These are phyloP conservation scores for Cupressus sempervirens DNA, from an alignment of 75 land plant species.

Conservation along the genomic window DNA sequence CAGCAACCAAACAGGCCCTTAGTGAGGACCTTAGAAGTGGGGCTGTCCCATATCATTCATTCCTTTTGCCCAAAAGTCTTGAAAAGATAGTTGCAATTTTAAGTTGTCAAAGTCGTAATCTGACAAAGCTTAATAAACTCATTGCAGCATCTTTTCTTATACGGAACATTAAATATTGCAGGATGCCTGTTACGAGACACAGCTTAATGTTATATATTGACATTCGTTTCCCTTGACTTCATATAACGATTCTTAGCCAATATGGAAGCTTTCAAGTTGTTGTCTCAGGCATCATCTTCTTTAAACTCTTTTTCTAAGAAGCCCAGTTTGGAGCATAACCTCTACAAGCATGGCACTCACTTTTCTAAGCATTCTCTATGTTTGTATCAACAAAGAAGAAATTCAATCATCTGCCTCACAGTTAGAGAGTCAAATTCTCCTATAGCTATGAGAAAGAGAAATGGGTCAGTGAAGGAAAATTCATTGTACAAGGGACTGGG, in stretches of 20 bases:
- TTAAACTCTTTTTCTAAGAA: neutral
- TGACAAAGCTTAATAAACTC: no score
- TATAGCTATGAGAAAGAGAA: neutral
- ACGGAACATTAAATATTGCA: no score
- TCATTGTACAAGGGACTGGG: conserved; percentile 1
- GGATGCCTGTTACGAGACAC: no score
- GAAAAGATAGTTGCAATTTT: no score
- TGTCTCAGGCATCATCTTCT: neutral
- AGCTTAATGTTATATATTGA: no score
- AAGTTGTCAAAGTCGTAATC: no score
- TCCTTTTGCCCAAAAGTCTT: no score
- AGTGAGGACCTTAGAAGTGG: no score
- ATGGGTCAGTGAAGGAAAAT: neutral
- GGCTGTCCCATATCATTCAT: no score
- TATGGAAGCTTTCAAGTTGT: neutral
- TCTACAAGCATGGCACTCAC: neutral
- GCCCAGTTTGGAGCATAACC: neutral
- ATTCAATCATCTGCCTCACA: neutral
- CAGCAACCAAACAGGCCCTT: no score
- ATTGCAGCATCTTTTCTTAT: no score
- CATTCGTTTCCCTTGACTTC: no score
- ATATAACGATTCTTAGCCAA: neutral
- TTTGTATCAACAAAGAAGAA: neutral
- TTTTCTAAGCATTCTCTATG: neutral
- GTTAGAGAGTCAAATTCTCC: neutral